phyloP scores from a whole-genome alignment of 78 protist genomes.

The Polysphondylium violaceum region DNA sequence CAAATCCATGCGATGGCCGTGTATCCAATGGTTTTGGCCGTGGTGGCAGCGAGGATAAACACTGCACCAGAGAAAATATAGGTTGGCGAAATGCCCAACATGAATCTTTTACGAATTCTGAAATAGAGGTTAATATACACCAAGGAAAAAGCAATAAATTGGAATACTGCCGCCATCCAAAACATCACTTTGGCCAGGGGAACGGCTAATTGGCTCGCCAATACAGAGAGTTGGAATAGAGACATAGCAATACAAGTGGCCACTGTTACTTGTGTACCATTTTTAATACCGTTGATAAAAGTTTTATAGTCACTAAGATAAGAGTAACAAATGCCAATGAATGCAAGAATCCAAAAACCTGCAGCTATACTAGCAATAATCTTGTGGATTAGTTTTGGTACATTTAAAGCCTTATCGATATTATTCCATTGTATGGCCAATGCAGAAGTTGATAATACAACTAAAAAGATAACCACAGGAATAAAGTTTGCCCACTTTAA shows the following conservation, averaged over 20 bases:
- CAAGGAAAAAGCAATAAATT: background rate
- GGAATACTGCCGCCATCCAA: conserved; percentile 30
- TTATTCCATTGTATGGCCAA: conserved; percentile 21
- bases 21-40: conserved; percentile 2
- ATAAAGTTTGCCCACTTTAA: conserved; percentile 27
- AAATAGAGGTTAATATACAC: background rate
- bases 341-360: background rate
- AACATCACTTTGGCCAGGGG: background rate
- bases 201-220: background rate
- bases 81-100: background rate
- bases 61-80: conserved; percentile 38
- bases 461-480: conserved; percentile 15
- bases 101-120: background rate
- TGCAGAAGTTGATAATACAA: conserved; percentile 29
- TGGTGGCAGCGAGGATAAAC: background rate
- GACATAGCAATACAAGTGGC: conserved; percentile 18
- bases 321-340: too few species aligned
- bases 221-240: conserved; percentile 13
- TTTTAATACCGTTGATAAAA: background rate
- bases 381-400: conserved; percentile 38
- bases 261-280: conserved; percentile 2
- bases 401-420: background rate
- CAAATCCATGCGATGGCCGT: background rate
- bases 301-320: too few species aligned
- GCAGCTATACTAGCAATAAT: conserved; percentile 14